phyloP scores from a whole-genome alignment of 2,329 filamentous ascomycete genomes.

The Cucurbitaria berberidis region DNA sequence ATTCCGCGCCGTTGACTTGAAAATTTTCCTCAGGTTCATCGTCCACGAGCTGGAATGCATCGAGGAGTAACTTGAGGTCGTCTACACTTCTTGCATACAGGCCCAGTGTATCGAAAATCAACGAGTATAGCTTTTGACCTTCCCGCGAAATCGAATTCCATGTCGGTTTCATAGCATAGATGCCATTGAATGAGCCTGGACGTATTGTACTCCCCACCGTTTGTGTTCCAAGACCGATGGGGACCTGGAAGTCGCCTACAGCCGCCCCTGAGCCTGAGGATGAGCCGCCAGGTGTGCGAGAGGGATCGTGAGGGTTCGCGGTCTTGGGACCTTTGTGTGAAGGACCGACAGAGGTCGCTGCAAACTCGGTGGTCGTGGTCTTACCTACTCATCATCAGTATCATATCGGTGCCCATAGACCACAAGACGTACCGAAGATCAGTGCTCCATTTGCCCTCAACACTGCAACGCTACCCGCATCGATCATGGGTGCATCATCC shows the following conservation, averaged over 20 bases:
- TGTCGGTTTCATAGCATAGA: slow-evolving; percentile 70
- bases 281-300: slow-evolving; percentile 69
- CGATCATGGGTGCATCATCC: slow-evolving; percentile 53
- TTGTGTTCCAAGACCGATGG: slow-evolving; percentile 68
- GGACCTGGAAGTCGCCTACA: slow-evolving; percentile 68
- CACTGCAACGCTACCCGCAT: slow-evolving; percentile 60
- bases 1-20: slow-evolving; percentile 53
- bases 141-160: slow-evolving; percentile 69
- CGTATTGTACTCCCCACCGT: slow-evolving; percentile 70
- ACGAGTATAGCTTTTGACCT: slow-evolving; percentile 64
- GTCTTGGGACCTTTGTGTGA: slow-evolving; percentile 53
- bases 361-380: slow-evolving; percentile 70
- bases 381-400: slow-evolving; percentile 37
- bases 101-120: slow-evolving; percentile 68
- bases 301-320: slow-evolving; percentile 61
- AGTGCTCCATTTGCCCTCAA: slow-evolving; percentile 63
- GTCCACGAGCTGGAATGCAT: slow-evolving; percentile 62
- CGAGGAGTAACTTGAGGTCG: slow-evolving; percentile 64
- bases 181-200: slow-evolving; percentile 68
- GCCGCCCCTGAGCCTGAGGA: slow-evolving; percentile 71
- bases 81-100: slow-evolving; percentile 64
- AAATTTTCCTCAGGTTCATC: slow-evolving; percentile 52
- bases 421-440: slow-evolving; percentile 51
- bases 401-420: not conserved
- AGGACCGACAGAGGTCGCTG: slow-evolving; percentile 59